phyloP scores from a whole-genome alignment of 2,329 filamentous ascomycete species.

The Fusarium palustre region DNA sequence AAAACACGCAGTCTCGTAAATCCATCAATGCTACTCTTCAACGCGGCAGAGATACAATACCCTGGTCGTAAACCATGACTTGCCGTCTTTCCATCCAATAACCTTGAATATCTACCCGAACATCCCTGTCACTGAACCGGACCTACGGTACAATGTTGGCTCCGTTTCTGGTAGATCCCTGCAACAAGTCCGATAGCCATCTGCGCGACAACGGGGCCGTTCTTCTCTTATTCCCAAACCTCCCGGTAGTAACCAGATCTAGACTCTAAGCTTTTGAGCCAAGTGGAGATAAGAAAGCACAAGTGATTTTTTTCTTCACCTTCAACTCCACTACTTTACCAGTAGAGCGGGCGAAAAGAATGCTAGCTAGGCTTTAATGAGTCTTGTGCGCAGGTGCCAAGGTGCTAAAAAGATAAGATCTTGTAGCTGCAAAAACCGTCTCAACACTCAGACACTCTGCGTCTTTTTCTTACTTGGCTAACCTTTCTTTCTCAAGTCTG shows the following conservation, averaged over 20 bases:
- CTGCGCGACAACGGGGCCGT: not conserved
- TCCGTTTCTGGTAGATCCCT: not conserved
- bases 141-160: constrained; percentile 1
- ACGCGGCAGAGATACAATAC: not conserved
- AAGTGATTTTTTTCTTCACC: not conserved
- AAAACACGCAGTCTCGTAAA: not conserved
- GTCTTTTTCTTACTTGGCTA: not conserved
- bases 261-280: not conserved
- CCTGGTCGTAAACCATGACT: not conserved
- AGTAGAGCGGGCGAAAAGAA: not conserved
- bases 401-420: constrained; percentile 5
- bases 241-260: not conserved
- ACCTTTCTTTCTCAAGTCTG: not conserved
- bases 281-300: not conserved
- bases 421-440: not conserved
- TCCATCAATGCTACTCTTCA: not conserved
- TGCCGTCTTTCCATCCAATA: not conserved
- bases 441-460: not conserved
- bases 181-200: not conserved
- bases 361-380: not conserved
- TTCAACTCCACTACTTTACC: not conserved
- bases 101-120: not conserved
- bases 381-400: not conserved
- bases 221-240: not conserved
- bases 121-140: constrained; percentile 3